phyloP scores from a whole-genome alignment of 2,329 filamentous ascomycete genomes.

The Pyricularia sp. region DNA sequence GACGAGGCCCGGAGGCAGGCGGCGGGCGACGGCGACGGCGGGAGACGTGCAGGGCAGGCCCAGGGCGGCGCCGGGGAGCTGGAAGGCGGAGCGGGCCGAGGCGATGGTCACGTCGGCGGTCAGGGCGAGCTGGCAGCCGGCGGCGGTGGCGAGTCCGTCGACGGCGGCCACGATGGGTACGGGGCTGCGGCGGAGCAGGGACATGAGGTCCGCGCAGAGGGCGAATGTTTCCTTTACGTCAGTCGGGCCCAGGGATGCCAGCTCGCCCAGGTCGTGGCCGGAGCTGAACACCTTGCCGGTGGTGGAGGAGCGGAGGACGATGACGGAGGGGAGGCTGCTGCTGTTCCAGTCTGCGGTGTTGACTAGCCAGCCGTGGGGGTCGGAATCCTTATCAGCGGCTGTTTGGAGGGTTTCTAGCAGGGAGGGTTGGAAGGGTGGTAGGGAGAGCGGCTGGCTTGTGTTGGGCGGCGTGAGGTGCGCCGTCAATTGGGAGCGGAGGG shows the following conservation, averaged over 20 bases:
- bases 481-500: slow-evolving; percentile 16
- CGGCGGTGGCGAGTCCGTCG: slow-evolving; percentile 21
- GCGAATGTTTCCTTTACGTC: slow-evolving; percentile 15
- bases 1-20: slow-evolving; percentile 14
- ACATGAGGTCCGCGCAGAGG: slow-evolving; percentile 22
- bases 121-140: slow-evolving; percentile 23
- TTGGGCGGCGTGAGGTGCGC: slow-evolving; percentile 14
- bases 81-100: slow-evolving; percentile 12
- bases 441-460: slow-evolving; percentile 13
- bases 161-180: slow-evolving; percentile 20
- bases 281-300: slow-evolving; percentile 18
- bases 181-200: slow-evolving; percentile 21
- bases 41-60: slow-evolving; percentile 23
- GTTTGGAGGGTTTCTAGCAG: slow-evolving; percentile 12
- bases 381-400: background rate
- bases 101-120: slow-evolving; percentile 20
- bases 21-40: slow-evolving; percentile 16
- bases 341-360: slow-evolving; percentile 16
- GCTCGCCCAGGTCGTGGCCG: slow-evolving; percentile 21
- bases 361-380: slow-evolving; percentile 19
- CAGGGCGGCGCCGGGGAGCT: slow-evolving; percentile 19
- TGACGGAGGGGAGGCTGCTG: slow-evolving; percentile 16
- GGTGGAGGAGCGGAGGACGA: slow-evolving; percentile 19
- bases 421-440: slow-evolving; percentile 17
- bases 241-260: slow-evolving; percentile 8